Evolutionary conservation across 148 eudicot genomes (phyloP).

Genomic region (Chenopodium suecicum): DNA sequence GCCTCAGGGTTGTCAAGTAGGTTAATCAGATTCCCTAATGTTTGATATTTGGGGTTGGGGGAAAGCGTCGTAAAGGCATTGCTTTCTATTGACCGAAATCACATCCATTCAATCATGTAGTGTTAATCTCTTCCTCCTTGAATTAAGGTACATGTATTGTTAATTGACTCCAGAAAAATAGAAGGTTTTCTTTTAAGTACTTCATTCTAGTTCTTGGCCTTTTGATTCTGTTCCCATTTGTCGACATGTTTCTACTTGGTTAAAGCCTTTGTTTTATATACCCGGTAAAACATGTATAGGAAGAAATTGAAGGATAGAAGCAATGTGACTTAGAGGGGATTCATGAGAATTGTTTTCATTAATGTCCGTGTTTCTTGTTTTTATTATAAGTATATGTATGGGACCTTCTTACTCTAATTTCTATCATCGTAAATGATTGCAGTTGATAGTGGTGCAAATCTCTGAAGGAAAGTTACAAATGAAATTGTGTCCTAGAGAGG

Average conservation of each 20-base stretch:
- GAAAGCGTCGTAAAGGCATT: background rate
- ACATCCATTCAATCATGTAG: background rate
- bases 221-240: background rate
- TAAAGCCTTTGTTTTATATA: background rate
- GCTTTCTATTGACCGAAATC: background rate
- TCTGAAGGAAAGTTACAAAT: slow-evolving; percentile 35
- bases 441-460: slow-evolving; percentile 10
- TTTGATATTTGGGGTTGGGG: background rate
- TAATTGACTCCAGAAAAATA: background rate
- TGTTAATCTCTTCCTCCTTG: background rate
- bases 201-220: background rate
- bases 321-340: background rate
- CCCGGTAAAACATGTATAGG: background rate
- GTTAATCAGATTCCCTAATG: background rate
- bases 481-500: slow-evolving; percentile 82
- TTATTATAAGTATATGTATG: background rate
- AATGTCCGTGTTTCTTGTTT: background rate
- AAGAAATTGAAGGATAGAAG: background rate
- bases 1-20: background rate
- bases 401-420: background rate
- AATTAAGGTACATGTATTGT: too few species aligned
- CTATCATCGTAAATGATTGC: background rate
- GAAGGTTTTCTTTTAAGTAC: background rate
- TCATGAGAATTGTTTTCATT: background rate
- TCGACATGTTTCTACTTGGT: background rate